Conservation (phyloP, 1,284 basidiomycete genomes). For the Sanghuangporus baumii region DNA sequence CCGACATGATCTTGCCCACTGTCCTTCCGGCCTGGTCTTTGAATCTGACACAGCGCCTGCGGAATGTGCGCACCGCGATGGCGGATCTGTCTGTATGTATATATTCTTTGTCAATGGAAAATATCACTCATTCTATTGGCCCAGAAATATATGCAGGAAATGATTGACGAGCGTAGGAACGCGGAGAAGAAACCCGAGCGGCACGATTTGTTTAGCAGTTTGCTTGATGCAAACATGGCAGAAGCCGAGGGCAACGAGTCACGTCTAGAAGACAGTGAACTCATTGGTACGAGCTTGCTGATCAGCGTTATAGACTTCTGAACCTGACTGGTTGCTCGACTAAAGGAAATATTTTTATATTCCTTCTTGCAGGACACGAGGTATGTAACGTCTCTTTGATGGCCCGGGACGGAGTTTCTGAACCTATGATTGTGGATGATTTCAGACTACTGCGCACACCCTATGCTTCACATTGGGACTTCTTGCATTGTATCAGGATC, state of each 20-base stretch:
- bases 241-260: constrained; percentile 10
- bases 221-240: constrained; percentile 17
- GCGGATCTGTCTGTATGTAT: constrained; percentile 10
- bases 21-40: constrained; percentile 15
- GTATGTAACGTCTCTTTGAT: not conserved
- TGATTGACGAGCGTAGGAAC: constrained; percentile 17
- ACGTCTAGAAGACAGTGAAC: constrained; percentile 15
- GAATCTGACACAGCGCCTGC: constrained; percentile 3
- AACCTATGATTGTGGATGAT: not conserved
- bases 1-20: constrained; percentile 17
- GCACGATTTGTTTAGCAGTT: constrained; percentile 17
- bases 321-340: not conserved
- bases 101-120: not conserved
- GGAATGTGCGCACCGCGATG: constrained; percentile 8
- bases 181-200: constrained; percentile 14
- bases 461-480: constrained; percentile 35
- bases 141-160: constrained; percentile 19
- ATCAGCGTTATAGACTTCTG: not conserved
- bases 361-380: constrained; percentile 21
- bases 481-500: constrained; percentile 41
- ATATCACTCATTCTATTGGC: not conserved
- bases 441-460: constrained; percentile 32
- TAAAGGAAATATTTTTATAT: constrained; percentile 20
- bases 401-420: not conserved
- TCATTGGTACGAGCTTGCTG: constrained; percentile 10